Evolutionary conservation across 2,329 filamentous ascomycete genomes (phyloP).

Genomic region (Alternaria novae-zelandiae): DNA sequence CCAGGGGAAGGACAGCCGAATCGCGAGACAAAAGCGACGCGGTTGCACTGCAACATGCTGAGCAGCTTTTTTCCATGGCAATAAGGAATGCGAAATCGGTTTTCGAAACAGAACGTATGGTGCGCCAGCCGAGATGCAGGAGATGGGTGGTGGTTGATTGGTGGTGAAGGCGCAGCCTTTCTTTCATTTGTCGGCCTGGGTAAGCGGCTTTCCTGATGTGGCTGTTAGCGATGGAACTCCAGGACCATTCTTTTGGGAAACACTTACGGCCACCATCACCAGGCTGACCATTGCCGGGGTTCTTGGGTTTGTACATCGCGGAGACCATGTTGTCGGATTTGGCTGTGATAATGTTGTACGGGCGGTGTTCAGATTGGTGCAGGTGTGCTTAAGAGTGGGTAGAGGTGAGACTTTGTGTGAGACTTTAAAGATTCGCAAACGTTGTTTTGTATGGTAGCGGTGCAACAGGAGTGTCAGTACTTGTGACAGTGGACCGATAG

Average conservation of each 20-base stretch:
- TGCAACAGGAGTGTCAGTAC: conserved; percentile 24
- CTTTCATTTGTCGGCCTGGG: conserved; percentile 21
- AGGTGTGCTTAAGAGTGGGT: conserved; percentile 21
- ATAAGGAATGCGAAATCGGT: conserved; percentile 6
- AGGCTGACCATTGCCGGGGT: background rate
- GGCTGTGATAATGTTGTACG: conserved; percentile 1
- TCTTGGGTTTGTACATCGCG: conserved; percentile 24
- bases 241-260: background rate
- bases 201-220: conserved; percentile 23
- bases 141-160: conserved; percentile 7
- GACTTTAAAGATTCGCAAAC: conserved; percentile 23
- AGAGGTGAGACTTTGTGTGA: conserved; percentile 30
- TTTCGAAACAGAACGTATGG: conserved; percentile 28
- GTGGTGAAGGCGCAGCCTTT: conserved; percentile 19
- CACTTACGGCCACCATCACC: conserved; percentile 35
- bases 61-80: conserved; percentile 5
- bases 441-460: conserved; percentile 19
- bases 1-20: background rate
- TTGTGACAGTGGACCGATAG: conserved; percentile 28
- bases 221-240: conserved; percentile 7
- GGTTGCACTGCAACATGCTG: conserved; percentile 6
- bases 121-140: conserved; percentile 19
- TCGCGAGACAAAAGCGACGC: conserved; percentile 13
- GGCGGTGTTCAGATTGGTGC: conserved; percentile 1
- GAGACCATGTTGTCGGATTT: conserved; percentile 13